A percentile compares a stretch with the other conserved stretches of the same genome.
Conservation (phyloP, 805 yeast species). For the Candida parachauliodes region DNA sequence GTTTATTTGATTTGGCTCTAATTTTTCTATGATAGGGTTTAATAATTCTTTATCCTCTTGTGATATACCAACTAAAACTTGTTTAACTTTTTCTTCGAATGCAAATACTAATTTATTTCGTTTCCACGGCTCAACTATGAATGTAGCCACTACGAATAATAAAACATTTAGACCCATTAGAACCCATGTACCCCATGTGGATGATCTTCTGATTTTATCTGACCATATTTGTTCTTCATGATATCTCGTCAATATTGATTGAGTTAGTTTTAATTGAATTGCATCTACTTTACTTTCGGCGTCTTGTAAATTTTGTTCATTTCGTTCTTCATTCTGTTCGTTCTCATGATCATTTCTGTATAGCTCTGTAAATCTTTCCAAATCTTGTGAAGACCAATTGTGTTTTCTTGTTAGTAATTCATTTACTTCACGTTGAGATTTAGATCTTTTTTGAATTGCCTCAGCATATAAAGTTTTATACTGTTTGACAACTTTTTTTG, state of each 20-base stretch:
- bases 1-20: conserved; percentile 1
- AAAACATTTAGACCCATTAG: conserved; percentile 83
- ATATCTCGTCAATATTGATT: conserved; percentile 79
- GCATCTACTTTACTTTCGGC: conserved; percentile 67
- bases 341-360: conserved; percentile 79
- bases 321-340: conserved; percentile 53
- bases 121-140: conserved; percentile 94
- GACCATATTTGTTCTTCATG: conserved; percentile 99
- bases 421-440: conserved; percentile 80
- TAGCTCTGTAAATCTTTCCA: conserved; percentile 78
- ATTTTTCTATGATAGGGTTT: conserved; percentile 19
- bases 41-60: conserved; percentile 10
- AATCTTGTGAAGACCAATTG: conserved; percentile 73
- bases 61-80: conserved; percentile 18
- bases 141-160: conserved; percentile 75
- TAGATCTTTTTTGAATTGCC: conserved; percentile 61
- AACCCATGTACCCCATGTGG: conserved; percentile 95
- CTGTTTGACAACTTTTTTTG: conserved; percentile 45
- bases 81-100: conserved; percentile 76
- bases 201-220: conserved; percentile 87
- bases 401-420: conserved; percentile 83
- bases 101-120: conserved; percentile 73
- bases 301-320: conserved; percentile 45
- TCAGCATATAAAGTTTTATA: conserved; percentile 52
- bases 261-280: conserved; percentile 62